Conservation (phyloP, 495 filamentous ascomycete genomes). For the Bacidia gigantensis region DNA sequence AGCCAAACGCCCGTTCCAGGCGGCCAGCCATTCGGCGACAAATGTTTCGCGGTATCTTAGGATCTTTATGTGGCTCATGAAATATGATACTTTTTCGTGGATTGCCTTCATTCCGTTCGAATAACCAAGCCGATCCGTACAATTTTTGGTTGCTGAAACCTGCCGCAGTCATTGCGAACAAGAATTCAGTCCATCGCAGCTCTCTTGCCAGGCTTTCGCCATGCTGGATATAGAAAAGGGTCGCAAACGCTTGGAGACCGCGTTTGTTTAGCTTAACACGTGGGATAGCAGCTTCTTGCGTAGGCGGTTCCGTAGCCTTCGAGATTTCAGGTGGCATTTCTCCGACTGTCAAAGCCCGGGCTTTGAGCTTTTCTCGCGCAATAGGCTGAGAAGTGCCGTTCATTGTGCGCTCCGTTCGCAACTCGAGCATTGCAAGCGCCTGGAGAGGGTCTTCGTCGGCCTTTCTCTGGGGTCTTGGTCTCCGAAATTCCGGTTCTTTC, state of each 20-base stretch:
- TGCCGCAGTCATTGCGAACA: conserved; percentile 35
- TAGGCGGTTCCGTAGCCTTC: no score
- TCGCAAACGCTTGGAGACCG: conserved; percentile 32
- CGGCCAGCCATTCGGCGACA: conserved; percentile 31
- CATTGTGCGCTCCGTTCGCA: neutral
- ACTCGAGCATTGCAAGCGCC: neutral
- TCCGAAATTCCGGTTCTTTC: conserved; percentile 21
- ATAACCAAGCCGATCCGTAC: conserved; percentile 41
- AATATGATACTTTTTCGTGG: conserved; percentile 34
- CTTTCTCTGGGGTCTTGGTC: neutral
- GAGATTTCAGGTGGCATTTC: neutral
- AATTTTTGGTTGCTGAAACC: conserved; percentile 36
- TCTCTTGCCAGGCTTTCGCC: conserved; percentile 25
- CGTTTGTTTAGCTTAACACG: conserved; percentile 30
- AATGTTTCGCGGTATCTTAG: conserved; percentile 30
- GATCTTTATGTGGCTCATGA: conserved; percentile 37
- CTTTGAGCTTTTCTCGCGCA: neutral
- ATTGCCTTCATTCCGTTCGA: conserved; percentile 27
- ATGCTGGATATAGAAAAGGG: conserved; percentile 29
- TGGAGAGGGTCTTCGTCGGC: neutral
- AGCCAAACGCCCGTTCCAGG: conserved; percentile 34
- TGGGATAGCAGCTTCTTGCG: conserved; percentile 7
- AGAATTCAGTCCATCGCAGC: conserved; percentile 36
- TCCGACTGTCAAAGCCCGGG: neutral
- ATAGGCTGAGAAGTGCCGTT: neutral